Evolutionary conservation across 305 asterid genomes (phyloP).

Genomic region (Ilex paraguariensis): DNA sequence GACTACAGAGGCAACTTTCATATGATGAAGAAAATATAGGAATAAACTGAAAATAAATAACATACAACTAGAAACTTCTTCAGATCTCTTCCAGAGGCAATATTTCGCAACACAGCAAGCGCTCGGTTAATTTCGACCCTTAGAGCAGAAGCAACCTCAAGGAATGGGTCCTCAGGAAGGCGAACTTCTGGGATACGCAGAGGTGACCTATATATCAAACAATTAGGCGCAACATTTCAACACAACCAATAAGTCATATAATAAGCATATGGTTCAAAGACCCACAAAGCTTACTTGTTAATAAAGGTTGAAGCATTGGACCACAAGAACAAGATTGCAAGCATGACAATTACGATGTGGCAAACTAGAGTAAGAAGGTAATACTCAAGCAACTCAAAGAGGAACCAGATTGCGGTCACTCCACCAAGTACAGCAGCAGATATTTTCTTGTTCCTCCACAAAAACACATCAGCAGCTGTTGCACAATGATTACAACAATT

Average conservation of each 20-base stretch:
- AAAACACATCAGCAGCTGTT: constrained; percentile 85
- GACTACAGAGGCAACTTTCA: not conserved
- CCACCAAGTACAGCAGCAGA: constrained; percentile 71
- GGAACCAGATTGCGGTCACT: constrained; percentile 76
- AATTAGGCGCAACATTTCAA: not conserved
- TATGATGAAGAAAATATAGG: not conserved
- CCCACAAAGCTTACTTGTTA: constrained; percentile 52
- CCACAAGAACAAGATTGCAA: constrained; percentile 71
- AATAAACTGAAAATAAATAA: not conserved
- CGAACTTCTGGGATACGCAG: constrained; percentile 74
- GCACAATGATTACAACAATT: constrained; percentile 7
- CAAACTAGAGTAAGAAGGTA: constrained; percentile 79
- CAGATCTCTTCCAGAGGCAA: constrained; percentile 81
- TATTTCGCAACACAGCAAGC: constrained; percentile 48
- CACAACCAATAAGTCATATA: constrained; percentile 1
- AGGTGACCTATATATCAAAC: constrained; percentile 42
- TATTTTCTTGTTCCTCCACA: constrained; percentile 91
- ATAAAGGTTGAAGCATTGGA: constrained; percentile 65
- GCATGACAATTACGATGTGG: constrained; percentile 49
- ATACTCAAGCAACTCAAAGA: constrained; percentile 74
- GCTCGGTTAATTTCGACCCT: constrained; percentile 54
- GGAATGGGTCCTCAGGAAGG: constrained; percentile 59
- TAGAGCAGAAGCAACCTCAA: constrained; percentile 56
- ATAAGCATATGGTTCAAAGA: not conserved
- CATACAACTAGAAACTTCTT: constrained; percentile 78